These are phyloP conservation scores for Alternaria triticimaculans DNA, from an alignment of 2,329 filamentous ascomycete genomes.

Conservation along the genomic window DNA sequence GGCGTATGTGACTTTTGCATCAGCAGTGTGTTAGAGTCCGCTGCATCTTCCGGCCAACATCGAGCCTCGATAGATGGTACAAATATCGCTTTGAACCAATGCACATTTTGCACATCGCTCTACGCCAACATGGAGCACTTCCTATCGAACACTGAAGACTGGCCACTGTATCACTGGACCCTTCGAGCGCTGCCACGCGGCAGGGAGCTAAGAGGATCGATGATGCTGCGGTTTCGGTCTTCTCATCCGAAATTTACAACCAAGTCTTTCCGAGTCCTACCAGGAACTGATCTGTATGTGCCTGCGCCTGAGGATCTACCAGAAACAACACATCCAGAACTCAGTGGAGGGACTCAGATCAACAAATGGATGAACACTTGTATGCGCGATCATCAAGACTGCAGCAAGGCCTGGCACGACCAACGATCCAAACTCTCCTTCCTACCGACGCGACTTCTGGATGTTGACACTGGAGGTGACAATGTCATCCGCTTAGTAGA, in stretches of 20 bases:
- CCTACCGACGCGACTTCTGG: neutral
- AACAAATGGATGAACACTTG: neutral
- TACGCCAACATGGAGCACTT: neutral
- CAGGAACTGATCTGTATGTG: neutral
- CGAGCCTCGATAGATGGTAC: neutral
- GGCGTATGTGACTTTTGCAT: neutral
- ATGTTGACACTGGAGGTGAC: neutral
- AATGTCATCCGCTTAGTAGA: slow-evolving; percentile 4
- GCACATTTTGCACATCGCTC: neutral
- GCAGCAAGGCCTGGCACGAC: neutral
- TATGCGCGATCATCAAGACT: slow-evolving; percentile 1
- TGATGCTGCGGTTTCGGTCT: neutral
- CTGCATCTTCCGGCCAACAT: neutral
- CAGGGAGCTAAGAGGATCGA: neutral
- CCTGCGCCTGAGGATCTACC: neutral
- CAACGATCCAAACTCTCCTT: neutral
- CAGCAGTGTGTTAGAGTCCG: neutral
- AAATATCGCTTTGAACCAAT: neutral
- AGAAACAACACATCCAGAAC: neutral
- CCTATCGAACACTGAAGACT: neutral
- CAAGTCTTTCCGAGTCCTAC: neutral
- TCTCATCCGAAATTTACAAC: neutral
- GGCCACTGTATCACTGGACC: slow-evolving; percentile 1
- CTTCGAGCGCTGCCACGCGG: neutral
- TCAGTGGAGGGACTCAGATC: neutral